These are phyloP conservation scores for Pisolithus marmoratus DNA, from an alignment of 768 basidiomycete genomes.

Conservation along the genomic window DNA sequence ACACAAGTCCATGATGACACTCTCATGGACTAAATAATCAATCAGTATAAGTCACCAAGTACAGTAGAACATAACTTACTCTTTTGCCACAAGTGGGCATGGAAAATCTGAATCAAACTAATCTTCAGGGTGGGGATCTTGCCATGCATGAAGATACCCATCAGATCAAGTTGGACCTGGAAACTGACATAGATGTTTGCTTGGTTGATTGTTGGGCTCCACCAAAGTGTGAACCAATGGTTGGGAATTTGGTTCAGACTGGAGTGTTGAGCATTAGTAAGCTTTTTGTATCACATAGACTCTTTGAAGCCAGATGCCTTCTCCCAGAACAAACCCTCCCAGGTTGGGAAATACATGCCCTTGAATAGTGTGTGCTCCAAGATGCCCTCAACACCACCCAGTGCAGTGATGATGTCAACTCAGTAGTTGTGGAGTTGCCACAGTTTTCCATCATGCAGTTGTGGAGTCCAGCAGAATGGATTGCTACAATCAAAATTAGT, in stretches of 20 bases:
- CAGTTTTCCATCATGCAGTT: conserved; percentile 92
- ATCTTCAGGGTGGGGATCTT: conserved; percentile 98
- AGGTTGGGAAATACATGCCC: conserved; percentile 95
- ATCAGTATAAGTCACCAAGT: conserved; percentile 13
- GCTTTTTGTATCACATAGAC: conserved; percentile 92
- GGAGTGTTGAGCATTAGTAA: conserved; percentile 97
- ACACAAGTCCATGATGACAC: conserved; percentile 93
- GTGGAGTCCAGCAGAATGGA: conserved; percentile 99
- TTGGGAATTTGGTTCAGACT: conserved; percentile 98
- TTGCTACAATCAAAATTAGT: conserved; percentile 48
- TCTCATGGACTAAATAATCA: conserved; percentile 64
- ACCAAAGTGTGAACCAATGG: conserved; percentile 98
- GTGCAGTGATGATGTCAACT: conserved; percentile 96
- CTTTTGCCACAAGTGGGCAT: conserved; percentile 99
- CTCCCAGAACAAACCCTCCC: conserved; percentile 99
- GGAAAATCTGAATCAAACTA: conserved; percentile 99
- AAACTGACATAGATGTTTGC: conserved; percentile 99
- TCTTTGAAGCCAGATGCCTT: conserved; percentile 96
- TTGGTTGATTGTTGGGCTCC: conserved; percentile 98
- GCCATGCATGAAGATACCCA: conserved; percentile 97
- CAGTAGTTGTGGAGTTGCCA: conserved; percentile 99
- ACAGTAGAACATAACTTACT: conserved; percentile 49
- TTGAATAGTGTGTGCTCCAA: conserved; percentile 97
- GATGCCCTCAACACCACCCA: conserved; percentile 95
- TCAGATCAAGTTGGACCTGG: conserved; percentile 98